Percentiles rank a stretch among this genome's conserved stretches.
These are phyloP conservation scores for Rhodotorula sp. DNA, from an alignment of 1,284 basidiomycete genomes.

Conservation along the genomic window DNA sequence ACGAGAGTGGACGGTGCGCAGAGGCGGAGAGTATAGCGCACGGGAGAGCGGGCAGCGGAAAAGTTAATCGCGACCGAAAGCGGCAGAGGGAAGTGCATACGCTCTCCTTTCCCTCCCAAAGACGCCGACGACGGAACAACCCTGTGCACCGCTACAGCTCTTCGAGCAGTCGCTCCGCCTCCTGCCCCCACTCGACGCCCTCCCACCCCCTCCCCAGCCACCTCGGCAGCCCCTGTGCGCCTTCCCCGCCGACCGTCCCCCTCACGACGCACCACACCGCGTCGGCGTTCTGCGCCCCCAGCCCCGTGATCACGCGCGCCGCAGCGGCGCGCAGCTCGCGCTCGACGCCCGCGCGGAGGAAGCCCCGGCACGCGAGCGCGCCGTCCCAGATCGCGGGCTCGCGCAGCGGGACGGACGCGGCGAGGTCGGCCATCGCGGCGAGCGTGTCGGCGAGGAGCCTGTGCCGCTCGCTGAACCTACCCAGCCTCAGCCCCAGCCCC, in stretches of 20 bases:
- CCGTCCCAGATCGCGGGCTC: slow-evolving; percentile 77
- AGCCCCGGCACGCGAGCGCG: slow-evolving; percentile 68
- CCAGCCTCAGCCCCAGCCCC: slow-evolving; percentile 60
- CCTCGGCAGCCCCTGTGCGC: not conserved
- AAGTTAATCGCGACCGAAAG: no score
- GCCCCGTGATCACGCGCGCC: slow-evolving; percentile 47
- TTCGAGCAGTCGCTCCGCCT: not conserved
- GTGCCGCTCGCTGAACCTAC: slow-evolving; percentile 61
- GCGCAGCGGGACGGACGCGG: slow-evolving; percentile 64
- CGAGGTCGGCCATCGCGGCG: slow-evolving; percentile 67
- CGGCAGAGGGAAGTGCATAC: no score
- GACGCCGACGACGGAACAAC: no score
- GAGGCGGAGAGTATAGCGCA: no score
- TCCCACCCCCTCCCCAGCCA: not conserved
- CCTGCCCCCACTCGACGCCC: not conserved
- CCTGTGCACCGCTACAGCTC: slow-evolving; percentile 1
- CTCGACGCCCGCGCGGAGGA: slow-evolving; percentile 62
- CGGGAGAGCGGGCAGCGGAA: no score
- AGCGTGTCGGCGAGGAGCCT: slow-evolving; percentile 71
- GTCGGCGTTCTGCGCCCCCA: slow-evolving; percentile 68
- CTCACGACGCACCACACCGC: slow-evolving; percentile 75
- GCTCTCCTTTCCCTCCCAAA: no score
- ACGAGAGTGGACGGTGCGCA: no score
- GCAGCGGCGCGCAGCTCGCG: not conserved
- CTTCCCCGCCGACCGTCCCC: slow-evolving; percentile 45